Conservation (phyloP, 352 stramenopile species). For the Blastocystis sp. region DNA sequence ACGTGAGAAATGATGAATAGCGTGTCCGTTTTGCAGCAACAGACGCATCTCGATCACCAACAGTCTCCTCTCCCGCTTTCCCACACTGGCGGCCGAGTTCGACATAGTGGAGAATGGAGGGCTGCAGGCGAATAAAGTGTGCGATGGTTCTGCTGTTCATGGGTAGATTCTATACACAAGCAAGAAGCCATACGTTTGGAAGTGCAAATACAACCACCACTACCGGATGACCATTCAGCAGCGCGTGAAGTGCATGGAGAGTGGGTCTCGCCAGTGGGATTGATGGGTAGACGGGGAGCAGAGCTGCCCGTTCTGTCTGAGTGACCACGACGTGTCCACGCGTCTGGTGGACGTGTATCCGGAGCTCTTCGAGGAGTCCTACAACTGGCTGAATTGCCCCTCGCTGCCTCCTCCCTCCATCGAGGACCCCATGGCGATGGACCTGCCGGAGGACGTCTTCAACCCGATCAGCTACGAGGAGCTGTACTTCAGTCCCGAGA, state of each 20-base stretch:
- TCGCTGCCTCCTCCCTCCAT: conserved; percentile 9
- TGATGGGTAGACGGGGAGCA: not conserved
- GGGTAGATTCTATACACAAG: conserved; percentile 36
- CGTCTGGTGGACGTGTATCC: conserved; percentile 26
- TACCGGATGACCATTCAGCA: conserved; percentile 34
- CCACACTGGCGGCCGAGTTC: conserved; percentile 15
- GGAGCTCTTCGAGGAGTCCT: conserved; percentile 57
- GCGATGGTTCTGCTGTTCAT: not conserved
- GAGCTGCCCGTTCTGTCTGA: conserved; percentile 5
- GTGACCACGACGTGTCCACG: not conserved
- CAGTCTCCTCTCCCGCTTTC: conserved; percentile 17
- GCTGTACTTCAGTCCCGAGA: conserved; percentile 4
- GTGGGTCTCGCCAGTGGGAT: not conserved
- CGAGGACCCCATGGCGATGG: not conserved
- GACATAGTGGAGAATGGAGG: conserved; percentile 25
- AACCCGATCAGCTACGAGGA: conserved; percentile 20
- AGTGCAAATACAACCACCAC: conserved; percentile 28
- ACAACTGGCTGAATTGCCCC: conserved; percentile 63
- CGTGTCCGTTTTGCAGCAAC: conserved; percentile 59
- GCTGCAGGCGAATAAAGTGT: not conserved
- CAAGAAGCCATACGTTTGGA: conserved; percentile 4
- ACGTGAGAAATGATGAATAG: not conserved
- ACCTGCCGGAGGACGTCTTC: conserved; percentile 41
- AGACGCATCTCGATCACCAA: conserved; percentile 28
- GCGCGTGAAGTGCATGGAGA: not conserved